A percentile compares a stretch with the other conserved stretches of the same genome.
phyloP scores from a whole-genome alignment of 2,329 filamentous ascomycete species.

The Herpotrichia juniperi region DNA sequence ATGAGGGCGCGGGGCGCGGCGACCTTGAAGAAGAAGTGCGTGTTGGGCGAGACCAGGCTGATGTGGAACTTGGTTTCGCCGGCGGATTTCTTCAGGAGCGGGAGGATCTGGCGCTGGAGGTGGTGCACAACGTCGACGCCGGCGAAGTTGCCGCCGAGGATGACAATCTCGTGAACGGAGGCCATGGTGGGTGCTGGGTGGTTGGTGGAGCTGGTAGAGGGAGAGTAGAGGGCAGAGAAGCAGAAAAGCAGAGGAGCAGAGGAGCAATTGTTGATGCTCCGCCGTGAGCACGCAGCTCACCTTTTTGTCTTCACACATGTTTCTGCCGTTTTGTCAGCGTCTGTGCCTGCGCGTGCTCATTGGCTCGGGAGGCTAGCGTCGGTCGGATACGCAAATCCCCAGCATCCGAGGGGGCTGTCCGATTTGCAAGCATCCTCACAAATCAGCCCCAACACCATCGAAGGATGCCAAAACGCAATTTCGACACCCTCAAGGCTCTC shows the following conservation, averaged over 20 bases:
- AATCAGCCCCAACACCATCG: too few relatives aligned
- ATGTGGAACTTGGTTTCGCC: constrained; percentile 33
- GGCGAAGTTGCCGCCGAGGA: constrained; percentile 45
- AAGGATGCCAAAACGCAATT: too few relatives aligned
- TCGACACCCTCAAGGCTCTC: too few relatives aligned
- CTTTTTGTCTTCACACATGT: background rate
- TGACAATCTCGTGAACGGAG: constrained; percentile 38
- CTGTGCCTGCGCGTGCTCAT: background rate
- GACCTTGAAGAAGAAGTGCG: constrained; percentile 48
- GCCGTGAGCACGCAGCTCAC: too few relatives aligned
- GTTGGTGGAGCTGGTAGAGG: background rate
- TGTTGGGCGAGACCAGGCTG: constrained; percentile 41
- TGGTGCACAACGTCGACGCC: constrained; percentile 43
- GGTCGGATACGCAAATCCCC: background rate
- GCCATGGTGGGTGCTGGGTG: background rate
- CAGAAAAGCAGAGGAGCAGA: too few relatives aligned
- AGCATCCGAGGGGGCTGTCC: background rate
- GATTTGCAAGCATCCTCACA: too few relatives aligned
- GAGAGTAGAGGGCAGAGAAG: too few relatives aligned
- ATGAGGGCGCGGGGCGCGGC: constrained; percentile 43
- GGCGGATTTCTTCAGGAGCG: constrained; percentile 23
- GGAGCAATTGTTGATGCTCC: too few relatives aligned
- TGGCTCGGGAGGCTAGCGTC: background rate
- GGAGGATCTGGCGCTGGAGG: constrained; percentile 38
- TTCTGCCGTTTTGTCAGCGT: background rate